A percentile compares a stretch with the other conserved stretches of the same genome.
These are phyloP conservation scores for Mortierella antarctica DNA, from an alignment of 192 early-diverging fungal species.

Conservation along the genomic window DNA sequence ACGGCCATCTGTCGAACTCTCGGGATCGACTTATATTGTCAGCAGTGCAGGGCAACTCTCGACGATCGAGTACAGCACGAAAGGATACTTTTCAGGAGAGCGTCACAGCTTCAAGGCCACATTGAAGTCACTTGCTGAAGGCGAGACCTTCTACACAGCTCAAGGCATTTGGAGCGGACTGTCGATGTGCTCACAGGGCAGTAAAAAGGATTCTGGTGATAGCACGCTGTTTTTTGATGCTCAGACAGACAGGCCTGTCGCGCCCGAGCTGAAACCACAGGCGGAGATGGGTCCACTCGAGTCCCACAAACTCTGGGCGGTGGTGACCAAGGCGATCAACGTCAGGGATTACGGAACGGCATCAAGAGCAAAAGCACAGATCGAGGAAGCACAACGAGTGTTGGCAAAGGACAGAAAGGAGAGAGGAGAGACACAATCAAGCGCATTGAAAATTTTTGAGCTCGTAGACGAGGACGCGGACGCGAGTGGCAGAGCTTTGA, in stretches of 20 bases:
- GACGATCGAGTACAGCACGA: conserved; percentile 76
- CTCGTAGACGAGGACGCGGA: conserved; percentile 32
- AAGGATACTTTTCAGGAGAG: conserved; percentile 82
- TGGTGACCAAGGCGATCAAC: conserved; percentile 72
- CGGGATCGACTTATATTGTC: conserved; percentile 25
- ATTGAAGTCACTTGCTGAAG: conserved; percentile 12
- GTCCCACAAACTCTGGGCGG: conserved; percentile 76
- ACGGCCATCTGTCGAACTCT: conserved; percentile 48
- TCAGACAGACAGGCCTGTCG: conserved; percentile 59
- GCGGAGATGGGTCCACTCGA: conserved; percentile 71
- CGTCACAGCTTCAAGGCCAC: conserved; percentile 78
- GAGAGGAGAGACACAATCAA: conserved; percentile 46
- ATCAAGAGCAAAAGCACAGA: conserved; percentile 72
- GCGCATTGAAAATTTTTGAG: conserved; percentile 30
- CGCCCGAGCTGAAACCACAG: conserved; percentile 66
- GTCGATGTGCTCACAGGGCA: conserved; percentile 57
- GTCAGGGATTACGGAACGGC: conserved; percentile 74
- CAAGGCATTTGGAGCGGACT: conserved; percentile 75
- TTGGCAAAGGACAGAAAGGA: conserved; percentile 71
- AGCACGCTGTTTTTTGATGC: conserved; percentile 68
- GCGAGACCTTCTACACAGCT: conserved; percentile 17
- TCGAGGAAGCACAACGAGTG: conserved; percentile 74
- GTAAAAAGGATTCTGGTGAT: conserved; percentile 36
- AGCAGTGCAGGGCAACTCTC: conserved; percentile 31
- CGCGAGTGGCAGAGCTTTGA: conserved; percentile 12